Evolutionary conservation across 2,329 filamentous ascomycete genomes (phyloP).

Genomic region (Endothia cerciana): DNA sequence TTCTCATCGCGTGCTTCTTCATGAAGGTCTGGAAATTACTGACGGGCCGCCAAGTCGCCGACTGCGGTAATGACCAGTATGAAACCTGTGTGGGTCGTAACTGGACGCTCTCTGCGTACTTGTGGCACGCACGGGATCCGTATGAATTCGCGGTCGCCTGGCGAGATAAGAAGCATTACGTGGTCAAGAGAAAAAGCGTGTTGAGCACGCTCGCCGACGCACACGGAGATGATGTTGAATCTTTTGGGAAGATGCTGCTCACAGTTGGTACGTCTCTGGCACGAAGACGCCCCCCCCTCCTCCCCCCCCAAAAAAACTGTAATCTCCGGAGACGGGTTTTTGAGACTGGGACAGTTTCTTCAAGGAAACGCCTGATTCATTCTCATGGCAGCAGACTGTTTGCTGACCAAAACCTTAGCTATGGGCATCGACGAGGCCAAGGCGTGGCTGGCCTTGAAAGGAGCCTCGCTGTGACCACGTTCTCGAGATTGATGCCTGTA

Average conservation of each 20-base stretch:
- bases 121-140: constrained; percentile 44
- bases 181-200: constrained; percentile 37
- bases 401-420: not conserved
- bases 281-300: too few relatives aligned
- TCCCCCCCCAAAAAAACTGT: too few relatives aligned
- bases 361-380: not conserved
- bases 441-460: constrained; percentile 29
- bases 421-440: constrained; percentile 33
- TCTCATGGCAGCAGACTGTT: not conserved
- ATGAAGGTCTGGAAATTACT: constrained; percentile 42
- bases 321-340: not conserved
- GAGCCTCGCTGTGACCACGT: constrained; percentile 19
- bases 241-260: constrained; percentile 33
- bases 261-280: constrained; percentile 19
- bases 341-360: not conserved
- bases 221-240: constrained; percentile 31
- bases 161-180: constrained; percentile 41
- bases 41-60: constrained; percentile 33
- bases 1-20: constrained; percentile 50
- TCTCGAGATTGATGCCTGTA: not conserved
- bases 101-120: constrained; percentile 44
- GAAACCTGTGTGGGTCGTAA: constrained; percentile 39
- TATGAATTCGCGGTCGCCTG: constrained; percentile 45
- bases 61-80: constrained; percentile 35
- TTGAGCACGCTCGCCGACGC: constrained; percentile 26